Evolutionary conservation across 768 basidiomycete species (phyloP), one percentile per base, ranked within the genome.

Genomic region (Phylloporus rhodoxanthus): DNA sequence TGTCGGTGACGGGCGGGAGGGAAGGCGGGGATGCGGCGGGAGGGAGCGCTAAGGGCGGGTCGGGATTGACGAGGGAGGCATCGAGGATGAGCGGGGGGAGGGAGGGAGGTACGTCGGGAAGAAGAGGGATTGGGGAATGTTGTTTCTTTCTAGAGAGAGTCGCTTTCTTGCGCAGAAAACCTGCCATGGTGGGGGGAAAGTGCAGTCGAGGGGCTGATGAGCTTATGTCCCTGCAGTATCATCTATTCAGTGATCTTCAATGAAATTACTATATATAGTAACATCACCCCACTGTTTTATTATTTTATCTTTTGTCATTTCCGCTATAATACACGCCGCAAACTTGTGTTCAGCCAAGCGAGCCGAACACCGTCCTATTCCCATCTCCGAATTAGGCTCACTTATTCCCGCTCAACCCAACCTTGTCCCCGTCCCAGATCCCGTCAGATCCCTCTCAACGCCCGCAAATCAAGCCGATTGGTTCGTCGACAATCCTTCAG

Each of bases 151-250:
- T 60, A 0, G 50, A 36, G 8, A 47, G 0, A 5, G 71, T 77
- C 10, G 58, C 52, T 60, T 77, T 78, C 70, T 69, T 79, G 69
- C 76, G 79, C 64, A 80, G 70, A 68, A 81, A 79, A 62, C 72
- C 73, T 57, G 76, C 73, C 79, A 81, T 80, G 25, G 21, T 2
- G 19, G 38, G 54, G 51, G 43, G 5, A 19, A 26, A 29, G 29
- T 29, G 26, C 26, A 26, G 26, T 4, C 41, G 28, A 42, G 25
- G n/a, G n/a, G n/a, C n/a, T 13, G 42, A 43, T 8, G 42, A 43
- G 41, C 41, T 43, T 43, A 30, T 43, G 43, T 30, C 43, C 29
- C 29, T 43, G 26, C 41, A 23, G 5, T 8, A 41, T 40, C 38
- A 42, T 42, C 40, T 28, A 42, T 14, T 13, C 26, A 6, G n/a